These are phyloP conservation scores for Nakazawaea ambrosiae DNA, from an alignment of 805 yeast genomes.

Conservation along the genomic window DNA sequence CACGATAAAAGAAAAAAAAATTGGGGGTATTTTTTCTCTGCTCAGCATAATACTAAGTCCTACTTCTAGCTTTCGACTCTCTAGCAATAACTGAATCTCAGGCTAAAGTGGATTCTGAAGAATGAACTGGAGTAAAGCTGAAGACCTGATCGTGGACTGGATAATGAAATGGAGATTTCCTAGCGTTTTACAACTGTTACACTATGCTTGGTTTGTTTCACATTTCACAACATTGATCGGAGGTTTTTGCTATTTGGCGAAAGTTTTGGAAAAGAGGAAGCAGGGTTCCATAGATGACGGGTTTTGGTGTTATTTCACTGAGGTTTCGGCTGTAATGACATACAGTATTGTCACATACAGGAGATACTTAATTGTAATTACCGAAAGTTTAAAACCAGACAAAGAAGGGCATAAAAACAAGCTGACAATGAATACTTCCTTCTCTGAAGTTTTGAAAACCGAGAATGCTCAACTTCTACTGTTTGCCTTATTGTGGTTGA, in stretches of 20 bases:
- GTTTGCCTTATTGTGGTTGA: conserved; percentile 30
- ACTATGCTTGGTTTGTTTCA: conserved; percentile 6
- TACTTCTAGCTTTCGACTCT: too few relatives aligned
- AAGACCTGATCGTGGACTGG: too few relatives aligned
- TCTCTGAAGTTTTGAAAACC: conserved; percentile 31
- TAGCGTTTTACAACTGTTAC: neutral
- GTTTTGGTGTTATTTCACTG: neutral
- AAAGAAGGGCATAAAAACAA: neutral
- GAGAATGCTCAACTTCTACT: conserved; percentile 33
- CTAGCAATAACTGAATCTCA: too few relatives aligned
- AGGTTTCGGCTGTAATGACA: neutral
- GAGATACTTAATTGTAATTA: neutral
- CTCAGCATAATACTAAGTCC: too few relatives aligned
- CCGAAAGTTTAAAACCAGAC: neutral
- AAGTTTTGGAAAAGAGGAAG: neutral
- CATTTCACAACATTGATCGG: conserved; percentile 6
- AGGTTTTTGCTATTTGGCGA: neutral
- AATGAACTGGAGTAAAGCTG: too few relatives aligned
- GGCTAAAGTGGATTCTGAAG: too few relatives aligned
- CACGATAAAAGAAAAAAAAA: too few relatives aligned
- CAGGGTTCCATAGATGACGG: neutral
- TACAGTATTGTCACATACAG: conserved; percentile 4
- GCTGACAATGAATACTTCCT: conserved; percentile 9
- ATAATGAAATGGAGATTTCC: too few relatives aligned
- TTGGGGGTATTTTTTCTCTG: too few relatives aligned